Base-by-base conservation (phyloP, 768 basidiomycete genomes). In the Tephrocybe sp. region DNA sequence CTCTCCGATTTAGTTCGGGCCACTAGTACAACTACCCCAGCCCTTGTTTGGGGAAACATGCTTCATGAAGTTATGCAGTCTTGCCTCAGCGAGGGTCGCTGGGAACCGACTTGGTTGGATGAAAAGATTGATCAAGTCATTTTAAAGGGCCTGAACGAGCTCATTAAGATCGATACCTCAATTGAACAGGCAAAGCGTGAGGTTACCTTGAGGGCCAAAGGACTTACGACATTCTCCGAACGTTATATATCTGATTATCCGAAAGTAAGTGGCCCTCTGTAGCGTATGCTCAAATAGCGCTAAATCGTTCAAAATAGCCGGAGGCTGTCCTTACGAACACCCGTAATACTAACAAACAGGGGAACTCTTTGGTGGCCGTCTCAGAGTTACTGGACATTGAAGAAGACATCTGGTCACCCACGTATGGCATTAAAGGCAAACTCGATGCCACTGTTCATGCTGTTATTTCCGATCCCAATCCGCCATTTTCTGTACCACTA, bases 341-440 rank as follows among this genome's bases (percentile, higher is more conserved):
- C 1, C 79, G 89, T 8, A 73, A 84, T 13, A 60, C 60, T 0
- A 67, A 72, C 1, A 69, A 75, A 13, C 74, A 74, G 38, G 66
- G 75, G 20, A 68, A 70, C 1, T 78, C 84, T 1, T 69, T 79
- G 9, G 75, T 97, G 0, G 88, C 91, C 0, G 83, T 99, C 42
- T 72, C 80, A 5, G 73, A 84, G 23, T 68, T 97, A 4, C 79
- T 92, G 54, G 94, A 93, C 51, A 78, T 96, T 36, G 97, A 99
- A 72, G 97, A 99, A 64, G 94, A 98, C 57, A 96, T 99, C 56
- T 97, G 92, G 89, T 95, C 92, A 0, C 96, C 97, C 0, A 87
- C 83, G 2, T 96, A 91, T 60, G 97, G 97, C 1, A 73, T 99
- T 32, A 96, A 95, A 65, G 97, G 97, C 19, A 98, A 98, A 68